These are phyloP conservation scores for Irpex sp. DNA, from an alignment of 1,284 basidiomycete genomes.

Conservation along the genomic window DNA sequence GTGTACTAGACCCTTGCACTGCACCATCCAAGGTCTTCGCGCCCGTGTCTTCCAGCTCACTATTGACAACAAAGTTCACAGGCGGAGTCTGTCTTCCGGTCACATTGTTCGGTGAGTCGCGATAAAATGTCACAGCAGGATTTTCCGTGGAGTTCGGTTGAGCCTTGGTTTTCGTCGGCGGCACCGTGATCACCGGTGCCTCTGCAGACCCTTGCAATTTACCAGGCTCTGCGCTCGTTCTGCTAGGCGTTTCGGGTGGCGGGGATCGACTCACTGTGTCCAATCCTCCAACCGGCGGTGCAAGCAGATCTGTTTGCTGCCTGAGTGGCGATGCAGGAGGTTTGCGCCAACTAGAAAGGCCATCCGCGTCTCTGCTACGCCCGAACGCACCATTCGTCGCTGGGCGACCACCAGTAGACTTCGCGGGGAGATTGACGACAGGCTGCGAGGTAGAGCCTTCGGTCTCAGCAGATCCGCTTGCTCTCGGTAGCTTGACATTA, in stretches of 20 bases:
- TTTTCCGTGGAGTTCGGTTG: constrained; percentile 62
- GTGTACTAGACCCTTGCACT: background rate
- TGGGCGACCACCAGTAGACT: constrained; percentile 24
- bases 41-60: constrained; percentile 56
- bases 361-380: constrained; percentile 45
- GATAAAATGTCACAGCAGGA: constrained; percentile 70
- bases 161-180: constrained; percentile 26
- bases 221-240: constrained; percentile 9
- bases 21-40: background rate
- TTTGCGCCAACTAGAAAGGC: constrained; percentile 55
- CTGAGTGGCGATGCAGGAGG: constrained; percentile 15
- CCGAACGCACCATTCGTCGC: constrained; percentile 40
- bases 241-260: constrained; percentile 41
- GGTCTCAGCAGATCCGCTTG: background rate
- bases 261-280: constrained; percentile 59
- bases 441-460: background rate
- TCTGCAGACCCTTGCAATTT: constrained; percentile 19
- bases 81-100: constrained; percentile 35
- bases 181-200: constrained; percentile 22
- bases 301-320: constrained; percentile 8
- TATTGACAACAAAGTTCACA: constrained; percentile 72
- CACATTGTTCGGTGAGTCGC: constrained; percentile 50
- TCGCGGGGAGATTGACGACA: constrained; percentile 42
- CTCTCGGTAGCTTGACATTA: constrained; percentile 50
- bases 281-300: constrained; percentile 24